Percentiles rank a stretch among this genome's conserved stretches.
phyloP scores from a whole-genome alignment of 768 basidiomycete genomes.

The Trametopsis cervina region DNA sequence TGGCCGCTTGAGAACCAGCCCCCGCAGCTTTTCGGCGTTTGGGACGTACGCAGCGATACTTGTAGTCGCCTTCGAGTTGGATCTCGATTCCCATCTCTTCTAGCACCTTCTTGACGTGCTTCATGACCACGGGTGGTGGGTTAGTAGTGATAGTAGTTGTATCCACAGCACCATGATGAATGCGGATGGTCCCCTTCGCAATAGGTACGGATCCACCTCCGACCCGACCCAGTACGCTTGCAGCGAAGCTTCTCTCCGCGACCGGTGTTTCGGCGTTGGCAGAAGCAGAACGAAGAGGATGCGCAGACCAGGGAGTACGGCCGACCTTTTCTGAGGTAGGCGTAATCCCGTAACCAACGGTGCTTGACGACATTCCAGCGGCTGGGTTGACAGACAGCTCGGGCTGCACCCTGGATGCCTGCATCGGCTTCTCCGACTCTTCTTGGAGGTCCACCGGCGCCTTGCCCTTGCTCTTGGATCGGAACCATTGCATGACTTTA shows the following conservation, averaged over 20 bases:
- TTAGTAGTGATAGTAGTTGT: conserved; percentile 81
- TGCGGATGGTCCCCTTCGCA: conserved; percentile 51
- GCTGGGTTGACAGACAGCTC: not conserved
- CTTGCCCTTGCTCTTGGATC: conserved; percentile 54
- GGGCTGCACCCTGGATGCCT: conserved; percentile 9
- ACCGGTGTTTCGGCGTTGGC: conserved; percentile 38
- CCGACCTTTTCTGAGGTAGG: conserved; percentile 12
- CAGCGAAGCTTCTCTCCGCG: conserved; percentile 18
- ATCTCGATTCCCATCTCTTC: conserved; percentile 89
- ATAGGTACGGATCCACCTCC: conserved; percentile 18
- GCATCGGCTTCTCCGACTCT: conserved; percentile 19
- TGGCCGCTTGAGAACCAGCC: conserved; percentile 36
- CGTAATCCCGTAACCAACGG: conserved; percentile 10
- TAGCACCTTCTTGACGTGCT: conserved; percentile 73
- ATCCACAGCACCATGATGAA: conserved; percentile 92
- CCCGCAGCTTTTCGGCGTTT: conserved; percentile 61
- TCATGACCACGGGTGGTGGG: conserved; percentile 82
- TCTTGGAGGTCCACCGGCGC: conserved; percentile 22
- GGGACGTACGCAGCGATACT: conserved; percentile 75
- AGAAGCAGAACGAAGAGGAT: conserved; percentile 39
- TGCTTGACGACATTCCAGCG: conserved; percentile 11
- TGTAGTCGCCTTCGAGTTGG: conserved; percentile 83
- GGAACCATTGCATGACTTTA: conserved; percentile 99
- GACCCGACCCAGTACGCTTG: conserved; percentile 25
- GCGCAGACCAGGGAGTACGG: conserved; percentile 21